A percentile compares a stretch with the other conserved stretches of the same genome.
These are phyloP conservation scores for Takakia lepidozioides DNA, from an alignment of 225 moss, liverwort and hornwort species.

Conservation along the genomic window DNA sequence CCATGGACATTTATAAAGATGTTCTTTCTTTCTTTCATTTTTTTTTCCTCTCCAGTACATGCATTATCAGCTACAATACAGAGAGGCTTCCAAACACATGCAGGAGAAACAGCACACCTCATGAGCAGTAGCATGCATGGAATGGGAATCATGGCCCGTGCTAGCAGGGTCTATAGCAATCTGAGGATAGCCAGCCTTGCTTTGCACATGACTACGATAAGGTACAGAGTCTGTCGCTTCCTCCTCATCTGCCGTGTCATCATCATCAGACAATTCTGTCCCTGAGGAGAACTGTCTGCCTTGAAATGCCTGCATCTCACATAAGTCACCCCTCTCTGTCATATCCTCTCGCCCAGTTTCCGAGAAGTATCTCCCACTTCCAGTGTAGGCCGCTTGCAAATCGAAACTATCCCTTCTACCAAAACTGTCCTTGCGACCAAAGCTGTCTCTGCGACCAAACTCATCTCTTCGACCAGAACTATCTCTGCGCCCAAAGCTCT, in stretches of 20 bases:
- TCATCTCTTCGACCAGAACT: slow-evolving; percentile 20
- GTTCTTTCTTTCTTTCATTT: too few species aligned
- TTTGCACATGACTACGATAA: slow-evolving; percentile 2
- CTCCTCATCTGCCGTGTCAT: slow-evolving; percentile 23
- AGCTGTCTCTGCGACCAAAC: slow-evolving; percentile 1
- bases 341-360: slow-evolving; percentile 5
- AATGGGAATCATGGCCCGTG: too few species aligned
- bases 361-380: slow-evolving; percentile 20
- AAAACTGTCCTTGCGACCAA: slow-evolving; percentile 13
- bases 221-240: slow-evolving; percentile 2
- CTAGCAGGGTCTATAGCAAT: slow-evolving; percentile 16
- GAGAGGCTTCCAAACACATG: too few species aligned
- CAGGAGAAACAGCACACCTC: too few species aligned
- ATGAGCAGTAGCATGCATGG: too few species aligned
- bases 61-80: too few species aligned
- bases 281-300: slow-evolving; percentile 42
- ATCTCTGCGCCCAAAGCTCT: slow-evolving; percentile 39
- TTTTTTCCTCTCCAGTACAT: too few species aligned
- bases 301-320: slow-evolving; percentile 8
- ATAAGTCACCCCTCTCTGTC: background rate
- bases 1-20: too few species aligned
- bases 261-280: slow-evolving; percentile 58
- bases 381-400: slow-evolving; percentile 21
- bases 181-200: slow-evolving; percentile 23
- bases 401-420: slow-evolving; percentile 27